Conservation (phyloP, 495 filamentous ascomycete genomes). For the Geoglossum glabrum region DNA sequence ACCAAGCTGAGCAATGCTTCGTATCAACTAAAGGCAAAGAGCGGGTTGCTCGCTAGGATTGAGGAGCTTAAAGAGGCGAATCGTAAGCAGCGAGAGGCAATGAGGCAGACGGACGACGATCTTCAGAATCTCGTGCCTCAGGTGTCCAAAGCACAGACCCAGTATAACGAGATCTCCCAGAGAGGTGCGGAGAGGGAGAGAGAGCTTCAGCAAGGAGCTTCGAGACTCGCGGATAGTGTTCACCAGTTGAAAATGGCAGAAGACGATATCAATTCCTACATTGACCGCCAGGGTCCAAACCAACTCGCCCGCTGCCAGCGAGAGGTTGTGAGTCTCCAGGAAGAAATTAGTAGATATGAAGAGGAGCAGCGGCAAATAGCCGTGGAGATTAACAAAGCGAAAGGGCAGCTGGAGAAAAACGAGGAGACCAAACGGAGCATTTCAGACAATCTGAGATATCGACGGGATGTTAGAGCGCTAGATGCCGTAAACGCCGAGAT, state of each 20-base stretch:
- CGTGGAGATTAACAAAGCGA: slow-evolving; percentile 52
- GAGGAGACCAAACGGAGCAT: slow-evolving; percentile 65
- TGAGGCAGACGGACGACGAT: slow-evolving; percentile 45
- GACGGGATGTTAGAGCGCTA: slow-evolving; percentile 47
- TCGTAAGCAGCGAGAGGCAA: slow-evolving; percentile 41
- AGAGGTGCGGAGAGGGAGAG: slow-evolving; percentile 55
- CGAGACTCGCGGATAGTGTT: slow-evolving; percentile 47
- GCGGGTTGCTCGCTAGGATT: slow-evolving; percentile 41
- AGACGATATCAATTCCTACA: slow-evolving; percentile 61
- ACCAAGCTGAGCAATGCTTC: slow-evolving; percentile 46
- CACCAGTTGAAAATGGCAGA: slow-evolving; percentile 57
- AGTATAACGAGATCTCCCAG: slow-evolving; percentile 52
- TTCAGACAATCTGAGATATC: slow-evolving; percentile 67
- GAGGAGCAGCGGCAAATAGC: slow-evolving; percentile 45
- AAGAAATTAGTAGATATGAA: slow-evolving; percentile 42
- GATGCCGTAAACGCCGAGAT: slow-evolving; percentile 49
- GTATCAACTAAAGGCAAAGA: slow-evolving; percentile 61
- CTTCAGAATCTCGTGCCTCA: slow-evolving; percentile 50
- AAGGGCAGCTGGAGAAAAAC: slow-evolving; percentile 54
- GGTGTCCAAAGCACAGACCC: slow-evolving; percentile 48
- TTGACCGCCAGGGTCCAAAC: slow-evolving; percentile 49
- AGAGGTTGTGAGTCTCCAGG: slow-evolving; percentile 45
- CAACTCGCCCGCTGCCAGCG: slow-evolving; percentile 48
- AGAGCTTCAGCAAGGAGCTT: slow-evolving; percentile 48
- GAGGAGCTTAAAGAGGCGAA: slow-evolving; percentile 51